Percentiles rank a stretch among this genome's conserved stretches.
These are phyloP conservation scores for Mycena floridula DNA, from an alignment of 768 basidiomycete species.

Conservation along the genomic window DNA sequence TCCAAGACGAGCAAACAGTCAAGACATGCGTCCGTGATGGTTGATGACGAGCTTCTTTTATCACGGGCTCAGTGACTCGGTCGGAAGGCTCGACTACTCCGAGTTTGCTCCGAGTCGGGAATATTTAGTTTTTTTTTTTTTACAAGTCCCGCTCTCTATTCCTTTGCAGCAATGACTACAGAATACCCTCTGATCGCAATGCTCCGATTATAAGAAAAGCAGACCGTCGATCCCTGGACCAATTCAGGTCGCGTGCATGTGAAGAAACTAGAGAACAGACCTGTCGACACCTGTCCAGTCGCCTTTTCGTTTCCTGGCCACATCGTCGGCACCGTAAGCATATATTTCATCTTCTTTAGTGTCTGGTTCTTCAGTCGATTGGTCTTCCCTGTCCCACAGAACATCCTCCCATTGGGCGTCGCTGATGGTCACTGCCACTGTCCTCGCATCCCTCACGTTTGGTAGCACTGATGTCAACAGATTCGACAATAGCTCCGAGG, in stretches of 20 bases:
- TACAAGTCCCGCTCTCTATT: no score
- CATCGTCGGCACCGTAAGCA: conserved; percentile 53
- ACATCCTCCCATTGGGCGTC: conserved; percentile 80
- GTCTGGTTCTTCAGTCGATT: conserved; percentile 22
- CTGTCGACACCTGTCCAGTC: conserved; percentile 78
- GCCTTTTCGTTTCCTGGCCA: conserved; percentile 36
- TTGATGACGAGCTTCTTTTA: no score
- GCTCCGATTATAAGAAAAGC: conserved; percentile 78
- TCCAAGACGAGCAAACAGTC: no score
- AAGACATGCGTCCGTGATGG: no score
- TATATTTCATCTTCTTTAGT: conserved; percentile 43
- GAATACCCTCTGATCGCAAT: conserved; percentile 63
- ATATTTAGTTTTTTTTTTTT: no score
- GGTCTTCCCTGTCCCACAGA: conserved; percentile 68
- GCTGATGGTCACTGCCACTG: conserved; percentile 72
- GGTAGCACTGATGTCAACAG: conserved; percentile 71
- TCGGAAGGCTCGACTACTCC: no score
- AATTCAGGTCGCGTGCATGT: no score
- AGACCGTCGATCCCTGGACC: conserved; percentile 73
- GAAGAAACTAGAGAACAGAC: no score
- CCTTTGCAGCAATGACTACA: conserved; percentile 32
- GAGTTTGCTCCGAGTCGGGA: no score
- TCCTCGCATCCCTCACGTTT: conserved; percentile 64
- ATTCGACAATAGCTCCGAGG: conserved; percentile 69
- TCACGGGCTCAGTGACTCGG: no score